phyloP scores from a whole-genome alignment of 192 early-diverging fungal species.

The Backusella luteola region DNA sequence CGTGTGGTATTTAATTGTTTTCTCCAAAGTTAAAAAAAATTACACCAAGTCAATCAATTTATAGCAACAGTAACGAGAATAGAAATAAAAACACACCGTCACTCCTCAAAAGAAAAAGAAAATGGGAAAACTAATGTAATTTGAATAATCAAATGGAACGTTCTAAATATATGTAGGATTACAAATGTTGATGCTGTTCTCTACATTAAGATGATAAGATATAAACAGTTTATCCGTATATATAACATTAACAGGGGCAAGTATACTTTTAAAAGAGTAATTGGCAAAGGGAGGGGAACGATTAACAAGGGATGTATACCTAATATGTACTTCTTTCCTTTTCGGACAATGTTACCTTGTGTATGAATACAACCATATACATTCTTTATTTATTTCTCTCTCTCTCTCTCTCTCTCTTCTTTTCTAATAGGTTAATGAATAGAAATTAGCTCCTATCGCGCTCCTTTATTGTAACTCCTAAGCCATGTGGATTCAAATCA shows the following conservation, averaged over 20 bases:
- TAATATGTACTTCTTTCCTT: conserved; percentile 3
- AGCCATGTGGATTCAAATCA: conserved; percentile 6
- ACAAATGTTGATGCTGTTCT: neutral
- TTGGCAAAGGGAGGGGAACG: neutral
- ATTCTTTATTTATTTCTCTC: neutral
- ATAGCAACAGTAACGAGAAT: neutral
- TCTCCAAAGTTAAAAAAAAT: neutral
- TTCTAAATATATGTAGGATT: neutral
- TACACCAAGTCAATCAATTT: neutral
- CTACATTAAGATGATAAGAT: neutral
- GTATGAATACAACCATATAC: neutral
- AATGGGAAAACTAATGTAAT: neutral
- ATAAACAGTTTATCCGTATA: neutral
- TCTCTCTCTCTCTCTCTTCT: neutral
- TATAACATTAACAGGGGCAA: neutral
- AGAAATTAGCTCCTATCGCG: neutral
- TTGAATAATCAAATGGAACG: neutral
- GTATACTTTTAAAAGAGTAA: neutral
- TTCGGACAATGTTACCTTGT: neutral
- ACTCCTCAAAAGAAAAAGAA: neutral
- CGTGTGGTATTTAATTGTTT: neutral
- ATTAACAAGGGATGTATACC: neutral
- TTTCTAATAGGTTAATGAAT: neutral
- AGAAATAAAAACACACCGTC: neutral
- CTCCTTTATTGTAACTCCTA: conserved; percentile 2